A percentile compares a stretch with the other conserved stretches of the same genome.
Evolutionary conservation across 2,329 filamentous ascomycete species (phyloP).

Genomic region (Pseudogymnoascus sp.): DNA sequence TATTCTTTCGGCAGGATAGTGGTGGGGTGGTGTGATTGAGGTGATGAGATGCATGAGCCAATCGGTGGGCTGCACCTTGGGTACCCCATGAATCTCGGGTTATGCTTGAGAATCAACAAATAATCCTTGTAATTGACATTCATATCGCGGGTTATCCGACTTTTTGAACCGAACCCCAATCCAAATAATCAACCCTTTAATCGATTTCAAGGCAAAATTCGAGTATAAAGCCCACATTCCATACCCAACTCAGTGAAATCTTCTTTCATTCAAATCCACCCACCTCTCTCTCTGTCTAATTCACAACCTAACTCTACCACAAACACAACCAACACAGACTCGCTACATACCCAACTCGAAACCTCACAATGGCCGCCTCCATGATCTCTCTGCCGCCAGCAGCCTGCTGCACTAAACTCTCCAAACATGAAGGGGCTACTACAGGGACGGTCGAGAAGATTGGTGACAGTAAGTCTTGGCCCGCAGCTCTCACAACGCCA

Average conservation of each 20-base stretch:
- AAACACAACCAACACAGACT: not conserved
- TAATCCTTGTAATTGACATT: no score
- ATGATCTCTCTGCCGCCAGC: not conserved
- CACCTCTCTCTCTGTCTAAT: not conserved
- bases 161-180: not conserved
- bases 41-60: not conserved
- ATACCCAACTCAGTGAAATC: not conserved
- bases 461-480: conserved; percentile 9
- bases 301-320: no score
- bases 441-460: conserved; percentile 10
- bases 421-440: conserved; percentile 6
- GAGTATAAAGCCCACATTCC: not conserved
- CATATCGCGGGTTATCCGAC: not conserved
- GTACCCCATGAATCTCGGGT: no score
- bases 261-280: not conserved
- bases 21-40: not conserved
- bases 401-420: conserved; percentile 2
- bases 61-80: not conserved
- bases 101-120: no score
- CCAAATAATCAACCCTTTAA: not conserved
- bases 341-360: not conserved
- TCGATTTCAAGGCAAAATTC: not conserved
- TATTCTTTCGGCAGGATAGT: not conserved
- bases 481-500: not conserved
- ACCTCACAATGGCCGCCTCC: not conserved